Evolutionary conservation across 2,329 filamentous ascomycete species (phyloP).

Genomic region (Fusarium keratoplasticum): DNA sequence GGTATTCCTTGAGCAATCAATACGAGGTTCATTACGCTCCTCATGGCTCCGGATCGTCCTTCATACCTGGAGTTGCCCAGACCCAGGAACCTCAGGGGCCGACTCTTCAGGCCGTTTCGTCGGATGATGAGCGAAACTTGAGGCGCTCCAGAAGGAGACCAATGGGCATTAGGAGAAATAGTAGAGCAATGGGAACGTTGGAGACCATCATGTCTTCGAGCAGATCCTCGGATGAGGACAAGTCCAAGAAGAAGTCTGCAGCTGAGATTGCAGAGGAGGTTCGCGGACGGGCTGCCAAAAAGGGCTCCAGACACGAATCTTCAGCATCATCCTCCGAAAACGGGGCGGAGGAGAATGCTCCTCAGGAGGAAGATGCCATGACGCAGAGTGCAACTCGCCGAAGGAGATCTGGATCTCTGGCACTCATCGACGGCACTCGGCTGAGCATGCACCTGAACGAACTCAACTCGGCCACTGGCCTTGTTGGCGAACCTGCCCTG

Average conservation of each 20-base stretch:
- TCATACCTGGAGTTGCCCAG: conserved; percentile 51
- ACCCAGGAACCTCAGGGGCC: conserved; percentile 56
- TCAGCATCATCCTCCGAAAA: conserved; percentile 46
- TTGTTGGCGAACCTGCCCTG: conserved; percentile 67
- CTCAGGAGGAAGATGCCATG: conserved; percentile 28
- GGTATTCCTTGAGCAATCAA: conserved; percentile 74
- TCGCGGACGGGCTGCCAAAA: conserved; percentile 60
- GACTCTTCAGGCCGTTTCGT: conserved; percentile 67
- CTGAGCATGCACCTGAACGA: conserved; percentile 47
- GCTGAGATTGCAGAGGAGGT: conserved; percentile 67
- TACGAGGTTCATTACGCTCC: conserved; percentile 74
- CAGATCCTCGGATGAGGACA: conserved; percentile 72
- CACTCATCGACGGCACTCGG: conserved; percentile 53
- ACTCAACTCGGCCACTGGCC: conserved; percentile 49
- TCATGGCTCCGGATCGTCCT: conserved; percentile 67
- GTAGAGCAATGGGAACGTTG: conserved; percentile 69
- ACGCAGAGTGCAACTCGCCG: conserved; percentile 36
- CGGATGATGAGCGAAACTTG: conserved; percentile 64
- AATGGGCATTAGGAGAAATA: conserved; percentile 58
- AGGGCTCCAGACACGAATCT: conserved; percentile 49
- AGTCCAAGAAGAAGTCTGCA: conserved; percentile 69
- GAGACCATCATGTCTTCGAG: conserved; percentile 77
- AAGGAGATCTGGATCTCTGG: conserved; percentile 49
- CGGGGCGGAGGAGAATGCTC: conserved; percentile 44
- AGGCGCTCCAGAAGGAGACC: conserved; percentile 55